A percentile compares a stretch with the other conserved stretches of the same genome.
Conservation (phyloP, 2,329 filamentous ascomycete genomes). For the Dactylellina cionopaga region DNA sequence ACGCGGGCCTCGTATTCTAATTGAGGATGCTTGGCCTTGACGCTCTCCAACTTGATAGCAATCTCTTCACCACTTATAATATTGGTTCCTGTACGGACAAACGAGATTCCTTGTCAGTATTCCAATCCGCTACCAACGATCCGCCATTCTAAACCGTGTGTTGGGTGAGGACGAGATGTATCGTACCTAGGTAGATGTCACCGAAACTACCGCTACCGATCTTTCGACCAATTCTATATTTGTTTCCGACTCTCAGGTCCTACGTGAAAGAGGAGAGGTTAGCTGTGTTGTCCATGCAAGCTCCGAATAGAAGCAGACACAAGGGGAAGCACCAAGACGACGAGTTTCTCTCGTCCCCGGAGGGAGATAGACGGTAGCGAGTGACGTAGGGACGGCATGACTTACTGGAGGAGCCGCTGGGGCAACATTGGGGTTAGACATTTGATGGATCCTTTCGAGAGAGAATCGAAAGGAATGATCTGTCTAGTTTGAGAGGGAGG, state of each 20-base stretch:
- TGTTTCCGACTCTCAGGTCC: conserved; percentile 99
- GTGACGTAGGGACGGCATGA: conserved; percentile 25
- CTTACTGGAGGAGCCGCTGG: conserved; percentile 51
- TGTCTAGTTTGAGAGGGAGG: conserved; percentile 34
- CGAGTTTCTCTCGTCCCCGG: conserved; percentile 16
- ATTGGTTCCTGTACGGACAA: conserved; percentile 81
- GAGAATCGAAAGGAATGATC: conserved; percentile 49
- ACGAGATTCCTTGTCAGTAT: no score
- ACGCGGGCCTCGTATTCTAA: conserved; percentile 98
- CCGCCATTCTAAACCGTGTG: background rate
- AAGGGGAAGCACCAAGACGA: conserved; percentile 12
- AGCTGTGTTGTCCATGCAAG: conserved; percentile 24
- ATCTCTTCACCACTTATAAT: conserved; percentile 99
- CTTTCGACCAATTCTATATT: conserved; percentile 99
- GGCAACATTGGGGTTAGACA: conserved; percentile 50
- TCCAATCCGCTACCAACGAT: conserved; percentile 16
- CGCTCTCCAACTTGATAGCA: conserved; percentile 98
- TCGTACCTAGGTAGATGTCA: conserved; percentile 87
- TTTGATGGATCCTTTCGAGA: conserved; percentile 42
- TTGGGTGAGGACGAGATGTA: background rate
- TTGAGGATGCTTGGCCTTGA: conserved; percentile 99
- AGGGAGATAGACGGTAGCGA: conserved; percentile 27
- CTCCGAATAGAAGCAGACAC: background rate
- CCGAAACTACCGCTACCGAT: conserved; percentile 97
- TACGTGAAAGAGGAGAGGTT: conserved; percentile 62